phyloP scores from a whole-genome alignment of 2,329 filamentous ascomycete species.

The Sphaerulina populicola region DNA sequence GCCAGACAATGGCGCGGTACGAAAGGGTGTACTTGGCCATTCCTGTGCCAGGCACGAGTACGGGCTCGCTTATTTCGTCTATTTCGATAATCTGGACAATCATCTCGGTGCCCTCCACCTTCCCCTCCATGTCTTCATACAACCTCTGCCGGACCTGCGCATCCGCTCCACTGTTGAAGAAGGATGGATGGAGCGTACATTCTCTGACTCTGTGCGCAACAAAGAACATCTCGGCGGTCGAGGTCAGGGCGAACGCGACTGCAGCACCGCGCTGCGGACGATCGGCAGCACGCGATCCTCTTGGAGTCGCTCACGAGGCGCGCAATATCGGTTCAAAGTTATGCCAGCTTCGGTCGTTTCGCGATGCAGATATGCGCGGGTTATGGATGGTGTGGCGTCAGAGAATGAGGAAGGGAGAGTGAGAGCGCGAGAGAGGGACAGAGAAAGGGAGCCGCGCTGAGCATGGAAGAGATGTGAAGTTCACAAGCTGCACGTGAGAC shows the following conservation, averaged over 20 bases:
- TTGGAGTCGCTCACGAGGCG: neutral
- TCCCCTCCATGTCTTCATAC: conserved; percentile 87
- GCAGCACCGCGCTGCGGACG: neutral
- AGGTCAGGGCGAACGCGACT: neutral
- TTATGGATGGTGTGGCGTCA: neutral
- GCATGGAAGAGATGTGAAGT: too few species aligned
- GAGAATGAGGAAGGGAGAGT: too few species aligned
- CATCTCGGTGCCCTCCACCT: conserved; percentile 90
- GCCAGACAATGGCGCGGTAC: conserved; percentile 94
- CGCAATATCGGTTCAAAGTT: neutral
- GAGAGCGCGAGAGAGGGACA: too few species aligned
- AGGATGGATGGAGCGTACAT: conserved; percentile 91
- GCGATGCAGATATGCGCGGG: neutral
- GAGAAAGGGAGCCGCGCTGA: too few species aligned
- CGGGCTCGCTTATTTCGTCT: conserved; percentile 77
- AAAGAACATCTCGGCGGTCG: conserved; percentile 69
- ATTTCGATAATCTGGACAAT: conserved; percentile 98
- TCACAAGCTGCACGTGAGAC: too few species aligned
- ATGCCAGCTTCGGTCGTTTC: neutral
- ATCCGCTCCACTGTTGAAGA: conserved; percentile 89
- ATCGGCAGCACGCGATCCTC: neutral
- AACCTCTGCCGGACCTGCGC: conserved; percentile 84
- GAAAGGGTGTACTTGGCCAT: conserved; percentile 90
- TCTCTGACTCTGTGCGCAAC: conserved; percentile 93
- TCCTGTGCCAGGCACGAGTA: conserved; percentile 83